A percentile compares a stretch with the other conserved stretches of the same genome.
phyloP scores from a whole-genome alignment of 2,329 filamentous ascomycete genomes.

The Triangularia setosa region DNA sequence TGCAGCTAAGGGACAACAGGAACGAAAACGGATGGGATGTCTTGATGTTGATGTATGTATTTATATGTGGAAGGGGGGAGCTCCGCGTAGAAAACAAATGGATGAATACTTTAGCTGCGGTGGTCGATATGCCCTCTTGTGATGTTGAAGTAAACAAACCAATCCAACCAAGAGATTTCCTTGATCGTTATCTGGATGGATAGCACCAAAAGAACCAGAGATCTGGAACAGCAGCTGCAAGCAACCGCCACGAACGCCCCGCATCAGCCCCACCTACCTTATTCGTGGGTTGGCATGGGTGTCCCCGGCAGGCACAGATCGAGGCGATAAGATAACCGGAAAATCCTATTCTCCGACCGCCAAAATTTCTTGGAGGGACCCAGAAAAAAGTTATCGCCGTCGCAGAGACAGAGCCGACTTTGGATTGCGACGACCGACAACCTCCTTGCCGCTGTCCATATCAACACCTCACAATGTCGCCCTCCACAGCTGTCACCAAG shows the following conservation, averaged over 20 bases:
- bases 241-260: background rate
- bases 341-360: conserved; percentile 18
- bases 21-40: background rate
- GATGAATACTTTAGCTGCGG: background rate
- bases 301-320: background rate
- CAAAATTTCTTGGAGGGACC: conserved; percentile 24
- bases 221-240: conserved; percentile 15
- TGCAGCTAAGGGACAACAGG: background rate
- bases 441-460: conserved; percentile 7
- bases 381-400: conserved; percentile 17
- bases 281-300: conserved; percentile 10
- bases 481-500: conserved; percentile 32
- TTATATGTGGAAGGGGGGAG: background rate
- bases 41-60: background rate
- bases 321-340: conserved; percentile 17
- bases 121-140: background rate
- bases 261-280: conserved; percentile 15
- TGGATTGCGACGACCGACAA: conserved; percentile 8
- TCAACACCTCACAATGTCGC: conserved; percentile 29
- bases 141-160: background rate
- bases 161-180: background rate
- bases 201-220: conserved; percentile 5
- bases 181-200: background rate
- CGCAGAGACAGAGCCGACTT: conserved; percentile 4
- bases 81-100: background rate